These are phyloP conservation scores for Colletotrichum liaoningense DNA, from an alignment of 2,329 filamentous ascomycete genomes.

Conservation along the genomic window DNA sequence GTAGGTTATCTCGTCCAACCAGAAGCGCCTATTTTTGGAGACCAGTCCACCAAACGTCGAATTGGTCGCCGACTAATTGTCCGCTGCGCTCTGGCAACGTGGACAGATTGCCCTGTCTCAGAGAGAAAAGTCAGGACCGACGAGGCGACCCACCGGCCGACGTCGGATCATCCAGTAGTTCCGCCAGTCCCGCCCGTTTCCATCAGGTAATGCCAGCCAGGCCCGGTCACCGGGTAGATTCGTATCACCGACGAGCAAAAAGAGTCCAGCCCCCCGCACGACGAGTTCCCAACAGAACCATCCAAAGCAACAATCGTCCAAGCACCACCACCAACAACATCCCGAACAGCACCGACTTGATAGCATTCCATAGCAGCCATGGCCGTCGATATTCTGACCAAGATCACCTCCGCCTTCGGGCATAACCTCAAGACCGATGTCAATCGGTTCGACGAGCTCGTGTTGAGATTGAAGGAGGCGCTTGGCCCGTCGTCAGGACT, in stretches of 20 bases:
- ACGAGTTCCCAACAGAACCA: slow-evolving; percentile 9
- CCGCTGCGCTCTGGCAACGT: slow-evolving; percentile 14
- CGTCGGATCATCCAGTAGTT: slow-evolving; percentile 35
- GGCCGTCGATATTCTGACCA: slow-evolving; percentile 48
- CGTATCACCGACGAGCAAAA: slow-evolving; percentile 19
- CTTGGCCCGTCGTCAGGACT: slow-evolving; percentile 86
- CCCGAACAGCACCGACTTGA: background rate
- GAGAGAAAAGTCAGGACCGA: slow-evolving; percentile 4
- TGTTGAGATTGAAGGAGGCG: slow-evolving; percentile 77
- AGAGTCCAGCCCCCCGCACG: slow-evolving; percentile 32
- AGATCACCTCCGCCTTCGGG: slow-evolving; percentile 37
- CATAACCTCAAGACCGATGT: slow-evolving; percentile 31
- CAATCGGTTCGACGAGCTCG: slow-evolving; percentile 75
- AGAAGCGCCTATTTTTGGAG: slow-evolving; percentile 12
- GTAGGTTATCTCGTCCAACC: slow-evolving; percentile 27
- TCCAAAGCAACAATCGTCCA: slow-evolving; percentile 14
- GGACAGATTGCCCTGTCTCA: slow-evolving; percentile 24
- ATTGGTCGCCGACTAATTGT: slow-evolving; percentile 17
- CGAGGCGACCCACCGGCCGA: slow-evolving; percentile 31
- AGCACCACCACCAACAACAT: background rate
- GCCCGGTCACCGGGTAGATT: slow-evolving; percentile 25
- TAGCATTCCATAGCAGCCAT: slow-evolving; percentile 40
- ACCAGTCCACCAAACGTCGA: slow-evolving; percentile 14
- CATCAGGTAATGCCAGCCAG: slow-evolving; percentile 22
- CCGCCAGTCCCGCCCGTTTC: slow-evolving; percentile 31